A percentile compares a stretch with the other conserved stretches of the same genome.
These are phyloP conservation scores for Camelina sativa DNA, from an alignment of 345 rosid genomes.

Conservation along the genomic window DNA sequence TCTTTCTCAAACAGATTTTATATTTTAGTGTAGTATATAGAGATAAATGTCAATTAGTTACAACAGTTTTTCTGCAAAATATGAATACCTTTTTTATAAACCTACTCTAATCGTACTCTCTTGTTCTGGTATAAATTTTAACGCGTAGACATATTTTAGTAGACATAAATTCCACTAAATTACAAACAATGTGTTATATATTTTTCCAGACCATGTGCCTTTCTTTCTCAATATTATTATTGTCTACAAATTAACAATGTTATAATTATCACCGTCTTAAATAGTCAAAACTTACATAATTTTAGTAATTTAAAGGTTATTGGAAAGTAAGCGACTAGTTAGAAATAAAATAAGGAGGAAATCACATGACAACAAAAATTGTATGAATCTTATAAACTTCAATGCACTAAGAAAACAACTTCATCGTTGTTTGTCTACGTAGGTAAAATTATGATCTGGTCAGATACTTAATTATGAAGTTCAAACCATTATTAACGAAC, in stretches of 20 bases:
- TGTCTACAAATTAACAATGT: too few species aligned
- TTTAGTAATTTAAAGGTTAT: neutral
- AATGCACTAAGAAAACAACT: neutral
- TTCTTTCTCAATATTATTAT: neutral
- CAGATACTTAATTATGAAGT: constrained; percentile 23
- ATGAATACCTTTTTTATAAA: too few species aligned
- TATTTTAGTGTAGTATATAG: neutral
- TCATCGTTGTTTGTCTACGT: neutral
- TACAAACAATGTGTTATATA: neutral
- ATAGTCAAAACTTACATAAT: neutral
- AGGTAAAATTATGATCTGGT: neutral
- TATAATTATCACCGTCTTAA: neutral
- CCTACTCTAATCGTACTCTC: neutral
- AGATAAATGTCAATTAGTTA: neutral
- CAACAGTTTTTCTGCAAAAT: neutral
- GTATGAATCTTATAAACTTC: neutral
- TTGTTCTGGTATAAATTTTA: neutral
- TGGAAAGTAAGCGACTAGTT: neutral
- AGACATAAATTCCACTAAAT: neutral
- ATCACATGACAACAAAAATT: neutral
- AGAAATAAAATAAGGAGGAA: neutral
- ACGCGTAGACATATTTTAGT: neutral
- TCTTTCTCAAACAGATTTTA: neutral
- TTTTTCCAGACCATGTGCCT: neutral
- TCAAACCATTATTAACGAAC: neutral